Evolutionary conservation across 345 rosid species (phyloP), one percentile per base, ranked within the genome.

Genomic region (Eucalyptus regnans): DNA sequence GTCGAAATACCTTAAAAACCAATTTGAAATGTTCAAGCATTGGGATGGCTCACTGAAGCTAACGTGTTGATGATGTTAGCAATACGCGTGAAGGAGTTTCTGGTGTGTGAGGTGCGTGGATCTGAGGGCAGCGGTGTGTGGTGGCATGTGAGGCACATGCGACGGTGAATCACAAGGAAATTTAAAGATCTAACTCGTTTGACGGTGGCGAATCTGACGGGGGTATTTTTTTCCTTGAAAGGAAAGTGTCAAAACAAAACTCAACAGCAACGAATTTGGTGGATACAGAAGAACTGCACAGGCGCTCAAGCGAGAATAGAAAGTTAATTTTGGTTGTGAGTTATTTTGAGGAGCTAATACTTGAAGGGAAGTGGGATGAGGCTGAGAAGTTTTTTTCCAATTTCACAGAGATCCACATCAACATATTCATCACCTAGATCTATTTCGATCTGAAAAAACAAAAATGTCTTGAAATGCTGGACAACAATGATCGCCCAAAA

Each of bases 361-460:
- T 54, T 20, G 60, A 54, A 54, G 60, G 60, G 9, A 87, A 96
- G 81, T 91, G 95, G 93, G 90, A 86, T 71, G 95, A 93, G 88
- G 96, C 93, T 44, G 94, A 96, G 91, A 94, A 91, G 86, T 96
- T 94, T 90, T 51, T 91, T 16, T 81, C 94, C 71, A 94, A 94
- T 68, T 96, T 95, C 91, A 94, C 95, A 17, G 86, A 92, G 90
- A 89, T 85, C 46, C 68, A 89, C 66, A 92, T 92, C 56, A 96
- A 95, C 87, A 91, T 91, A 49, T 93, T 92, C 90, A 94, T 94
- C 1, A 89, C 54, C 91, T 92, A 93, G 89, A 92, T 94, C 88
- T 95, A 94, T 94, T 93, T 51, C 76, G 94, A 95, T 91, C 91
- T 95, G 90, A 92, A 93, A 92, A 93, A 96, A 91, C 95, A 94